Conservation (phyloP, 768 basidiomycete species). For the Collybia sordida region DNA sequence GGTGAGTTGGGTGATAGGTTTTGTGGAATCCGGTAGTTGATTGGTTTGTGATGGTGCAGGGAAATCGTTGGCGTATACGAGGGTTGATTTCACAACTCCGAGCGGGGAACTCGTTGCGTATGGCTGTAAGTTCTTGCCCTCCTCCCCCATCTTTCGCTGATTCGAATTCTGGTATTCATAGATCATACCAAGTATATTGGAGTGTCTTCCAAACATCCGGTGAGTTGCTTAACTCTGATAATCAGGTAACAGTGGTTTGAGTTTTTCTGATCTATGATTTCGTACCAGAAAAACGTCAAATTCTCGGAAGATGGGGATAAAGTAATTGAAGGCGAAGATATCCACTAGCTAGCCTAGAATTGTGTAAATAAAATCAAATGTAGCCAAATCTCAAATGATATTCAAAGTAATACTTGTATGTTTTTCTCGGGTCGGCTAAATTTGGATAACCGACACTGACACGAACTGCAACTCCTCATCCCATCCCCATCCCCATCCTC, state of each 20-base stretch:
- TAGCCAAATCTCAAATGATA: not conserved
- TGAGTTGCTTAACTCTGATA: slow-evolving; percentile 20
- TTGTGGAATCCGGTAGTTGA: not conserved
- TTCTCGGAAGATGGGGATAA: slow-evolving; percentile 78
- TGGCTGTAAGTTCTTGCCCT: slow-evolving; percentile 55
- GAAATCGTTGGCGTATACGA: slow-evolving; percentile 77
- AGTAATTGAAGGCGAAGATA: slow-evolving; percentile 63
- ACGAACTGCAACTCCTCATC: not conserved
- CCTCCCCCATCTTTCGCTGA: not conserved
- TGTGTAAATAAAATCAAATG: not conserved
- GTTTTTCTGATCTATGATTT: not conserved
- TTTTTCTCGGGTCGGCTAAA: too few relatives aligned
- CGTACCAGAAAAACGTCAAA: slow-evolving; percentile 64
- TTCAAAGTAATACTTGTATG: not conserved
- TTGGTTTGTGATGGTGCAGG: slow-evolving; percentile 40
- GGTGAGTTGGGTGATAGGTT: slow-evolving; percentile 43
- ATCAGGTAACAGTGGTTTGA: slow-evolving; percentile 1
- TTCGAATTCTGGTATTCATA: slow-evolving; percentile 24
- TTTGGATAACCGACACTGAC: not conserved
- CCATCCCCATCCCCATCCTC: not conserved
- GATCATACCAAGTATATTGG: slow-evolving; percentile 88
- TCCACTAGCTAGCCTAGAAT: slow-evolving; percentile 23
- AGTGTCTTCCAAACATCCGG: slow-evolving; percentile 52
- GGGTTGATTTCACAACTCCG: slow-evolving; percentile 70
- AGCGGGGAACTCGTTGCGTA: slow-evolving; percentile 75